A percentile compares a stretch with the other conserved stretches of the same genome.
These are phyloP conservation scores for Ehretia macrophylla DNA, from an alignment of 257 asterid species.

Conservation along the genomic window DNA sequence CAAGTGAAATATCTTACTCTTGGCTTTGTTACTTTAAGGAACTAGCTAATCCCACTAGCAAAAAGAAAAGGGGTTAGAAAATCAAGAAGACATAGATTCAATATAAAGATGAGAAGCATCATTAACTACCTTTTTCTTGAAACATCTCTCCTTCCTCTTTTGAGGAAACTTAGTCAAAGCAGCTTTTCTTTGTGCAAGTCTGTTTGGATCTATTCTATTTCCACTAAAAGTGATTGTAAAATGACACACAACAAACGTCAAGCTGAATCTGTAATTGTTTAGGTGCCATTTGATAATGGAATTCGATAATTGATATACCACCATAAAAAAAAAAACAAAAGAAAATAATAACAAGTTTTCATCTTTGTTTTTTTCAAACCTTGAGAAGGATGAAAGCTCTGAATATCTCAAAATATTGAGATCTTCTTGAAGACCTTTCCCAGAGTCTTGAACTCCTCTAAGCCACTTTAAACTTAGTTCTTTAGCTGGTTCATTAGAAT, in stretches of 20 bases:
- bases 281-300: neutral
- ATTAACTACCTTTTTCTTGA: constrained; percentile 53
- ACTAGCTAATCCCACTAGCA: neutral
- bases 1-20: neutral
- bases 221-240: constrained; percentile 55
- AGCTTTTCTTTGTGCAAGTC: constrained; percentile 54
- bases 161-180: constrained; percentile 67
- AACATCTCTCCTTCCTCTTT: constrained; percentile 76
- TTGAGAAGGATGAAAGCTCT: constrained; percentile 81
- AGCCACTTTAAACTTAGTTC: constrained; percentile 64
- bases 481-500: constrained; percentile 30
- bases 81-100: neutral
- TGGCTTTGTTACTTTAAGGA: neutral
- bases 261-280: constrained; percentile 5
- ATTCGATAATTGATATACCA: neutral
- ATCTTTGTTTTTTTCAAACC: constrained; percentile 35
- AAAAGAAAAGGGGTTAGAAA: neutral
- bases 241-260: constrained; percentile 10
- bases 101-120: too few species aligned
- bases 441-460: constrained; percentile 50
- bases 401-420: constrained; percentile 54
- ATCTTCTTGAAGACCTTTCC: constrained; percentile 45
- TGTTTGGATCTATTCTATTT: constrained; percentile 42
- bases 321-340: neutral
- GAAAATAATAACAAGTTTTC: neutral